phyloP scores from a whole-genome alignment of 805 yeast species.

The Ogataea zsoltii region DNA sequence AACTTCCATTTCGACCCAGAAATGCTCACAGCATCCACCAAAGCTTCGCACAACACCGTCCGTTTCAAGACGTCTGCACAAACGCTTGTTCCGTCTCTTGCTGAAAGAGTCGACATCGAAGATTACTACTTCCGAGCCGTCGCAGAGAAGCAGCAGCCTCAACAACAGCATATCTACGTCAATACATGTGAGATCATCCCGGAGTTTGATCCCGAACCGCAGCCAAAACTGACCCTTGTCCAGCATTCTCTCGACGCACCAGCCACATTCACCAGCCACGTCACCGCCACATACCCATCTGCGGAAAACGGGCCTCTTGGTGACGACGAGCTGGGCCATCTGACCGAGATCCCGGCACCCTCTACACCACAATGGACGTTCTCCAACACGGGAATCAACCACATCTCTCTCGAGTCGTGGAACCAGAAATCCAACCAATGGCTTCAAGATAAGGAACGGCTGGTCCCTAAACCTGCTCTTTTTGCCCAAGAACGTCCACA shows the following conservation, averaged over 20 bases:
- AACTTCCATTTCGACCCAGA: conserved; percentile 3
- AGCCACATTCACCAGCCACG: conserved; percentile 5
- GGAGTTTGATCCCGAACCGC: background rate
- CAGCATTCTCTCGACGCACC: background rate
- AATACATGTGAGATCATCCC: conserved; percentile 4
- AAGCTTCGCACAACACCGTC: conserved; percentile 11
- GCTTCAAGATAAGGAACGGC: conserved; percentile 24
- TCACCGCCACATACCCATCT: conserved; percentile 4
- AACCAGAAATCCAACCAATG: conserved; percentile 24
- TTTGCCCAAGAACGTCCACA: conserved; percentile 12
- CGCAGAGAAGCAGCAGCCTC: conserved; percentile 7
- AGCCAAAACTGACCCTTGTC: background rate
- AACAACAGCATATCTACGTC: background rate
- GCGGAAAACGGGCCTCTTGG: background rate
- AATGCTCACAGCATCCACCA: conserved; percentile 9
- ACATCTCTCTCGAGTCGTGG: conserved; percentile 34
- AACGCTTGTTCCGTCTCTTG: conserved; percentile 22
- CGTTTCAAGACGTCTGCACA: conserved; percentile 20
- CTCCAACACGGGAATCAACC: conserved; percentile 17
- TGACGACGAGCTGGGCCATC: conserved; percentile 12
- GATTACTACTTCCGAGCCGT: conserved; percentile 1
- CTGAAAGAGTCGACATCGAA: conserved; percentile 8
- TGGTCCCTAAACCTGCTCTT: conserved; percentile 14
- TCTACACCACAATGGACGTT: conserved; percentile 18
- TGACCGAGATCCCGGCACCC: conserved; percentile 26